A percentile compares a stretch with the other conserved stretches of the same genome.
These are phyloP conservation scores for Phytophthora chlamydospora DNA, from an alignment of 352 stramenopile genomes.

Conservation along the genomic window DNA sequence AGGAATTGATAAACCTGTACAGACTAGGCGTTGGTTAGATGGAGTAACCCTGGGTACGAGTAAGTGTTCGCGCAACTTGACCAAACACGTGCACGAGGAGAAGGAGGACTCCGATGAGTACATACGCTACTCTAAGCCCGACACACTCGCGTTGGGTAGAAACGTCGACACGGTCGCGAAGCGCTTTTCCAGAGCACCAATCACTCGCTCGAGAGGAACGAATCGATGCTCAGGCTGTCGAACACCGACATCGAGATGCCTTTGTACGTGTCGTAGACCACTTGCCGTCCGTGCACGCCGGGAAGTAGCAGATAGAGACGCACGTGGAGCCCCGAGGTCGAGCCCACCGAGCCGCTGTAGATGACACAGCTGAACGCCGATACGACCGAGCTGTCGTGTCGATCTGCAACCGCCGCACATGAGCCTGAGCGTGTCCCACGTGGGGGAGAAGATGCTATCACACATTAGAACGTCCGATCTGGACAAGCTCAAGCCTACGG, in stretches of 20 bases:
- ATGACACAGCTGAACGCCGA: constrained; percentile 67
- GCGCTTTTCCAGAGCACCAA: constrained; percentile 41
- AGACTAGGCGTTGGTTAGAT: no score
- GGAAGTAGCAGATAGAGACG: constrained; percentile 85
- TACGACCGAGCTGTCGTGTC: constrained; percentile 60
- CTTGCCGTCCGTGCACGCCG: constrained; percentile 53
- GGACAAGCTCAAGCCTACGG: constrained; percentile 17
- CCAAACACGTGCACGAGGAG: constrained; percentile 68
- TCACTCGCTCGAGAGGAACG: constrained; percentile 63
- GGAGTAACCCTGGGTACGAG: no score
- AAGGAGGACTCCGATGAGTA: constrained; percentile 74
- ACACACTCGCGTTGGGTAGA: constrained; percentile 67
- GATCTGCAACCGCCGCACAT: constrained; percentile 57
- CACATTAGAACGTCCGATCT: constrained; percentile 58
- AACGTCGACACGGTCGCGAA: constrained; percentile 52
- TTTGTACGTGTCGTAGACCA: constrained; percentile 70
- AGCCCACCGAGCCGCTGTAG: constrained; percentile 70
- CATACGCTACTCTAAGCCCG: constrained; percentile 57
- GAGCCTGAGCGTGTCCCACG: constrained; percentile 73
- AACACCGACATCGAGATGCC: constrained; percentile 77
- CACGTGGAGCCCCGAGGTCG: constrained; percentile 58
- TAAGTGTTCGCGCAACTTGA: no score
- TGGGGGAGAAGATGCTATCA: constrained; percentile 80
- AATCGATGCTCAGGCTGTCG: constrained; percentile 48
- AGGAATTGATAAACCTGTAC: no score